phyloP scores from a whole-genome alignment of 352 stramenopile genomes.

The Pythium rishiriense region DNA sequence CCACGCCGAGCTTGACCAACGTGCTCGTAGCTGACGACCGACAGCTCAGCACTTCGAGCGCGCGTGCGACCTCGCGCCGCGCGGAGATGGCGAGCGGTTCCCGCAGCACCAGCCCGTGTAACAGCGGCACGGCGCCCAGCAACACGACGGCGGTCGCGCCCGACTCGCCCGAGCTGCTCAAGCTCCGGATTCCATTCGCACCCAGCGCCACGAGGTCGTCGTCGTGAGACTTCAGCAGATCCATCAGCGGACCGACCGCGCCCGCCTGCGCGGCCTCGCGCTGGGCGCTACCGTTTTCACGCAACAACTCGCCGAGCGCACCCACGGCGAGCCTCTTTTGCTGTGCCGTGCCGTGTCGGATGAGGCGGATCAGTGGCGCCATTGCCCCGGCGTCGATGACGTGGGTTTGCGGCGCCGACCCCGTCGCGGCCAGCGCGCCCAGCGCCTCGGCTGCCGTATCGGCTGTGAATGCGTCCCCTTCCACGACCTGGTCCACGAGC shows the following conservation, averaged over 20 bases:
- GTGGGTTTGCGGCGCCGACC: neutral
- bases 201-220: neutral
- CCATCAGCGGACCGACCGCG: conserved; percentile 3
- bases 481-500: neutral
- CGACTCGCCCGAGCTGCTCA: neutral
- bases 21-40: too few relatives aligned
- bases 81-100: neutral
- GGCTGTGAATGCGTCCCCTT: too few relatives aligned
- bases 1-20: neutral
- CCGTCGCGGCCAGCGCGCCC: neutral
- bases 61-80: neutral
- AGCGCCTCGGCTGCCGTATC: neutral
- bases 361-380: neutral
- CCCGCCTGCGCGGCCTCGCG: neutral
- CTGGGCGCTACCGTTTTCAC: neutral
- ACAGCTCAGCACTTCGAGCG: neutral
- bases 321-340: neutral
- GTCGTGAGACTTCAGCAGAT: neutral
- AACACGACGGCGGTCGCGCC: neutral
- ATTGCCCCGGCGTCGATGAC: neutral
- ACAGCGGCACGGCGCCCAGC: neutral
- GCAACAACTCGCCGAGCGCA: neutral
- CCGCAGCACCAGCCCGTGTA: neutral
- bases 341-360: neutral
- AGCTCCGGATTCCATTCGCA: neutral